Evolutionary conservation across 2,329 filamentous ascomycete genomes (phyloP), one percentile per base, ranked within the genome.

Genomic region (Pezicula radicicola): DNA sequence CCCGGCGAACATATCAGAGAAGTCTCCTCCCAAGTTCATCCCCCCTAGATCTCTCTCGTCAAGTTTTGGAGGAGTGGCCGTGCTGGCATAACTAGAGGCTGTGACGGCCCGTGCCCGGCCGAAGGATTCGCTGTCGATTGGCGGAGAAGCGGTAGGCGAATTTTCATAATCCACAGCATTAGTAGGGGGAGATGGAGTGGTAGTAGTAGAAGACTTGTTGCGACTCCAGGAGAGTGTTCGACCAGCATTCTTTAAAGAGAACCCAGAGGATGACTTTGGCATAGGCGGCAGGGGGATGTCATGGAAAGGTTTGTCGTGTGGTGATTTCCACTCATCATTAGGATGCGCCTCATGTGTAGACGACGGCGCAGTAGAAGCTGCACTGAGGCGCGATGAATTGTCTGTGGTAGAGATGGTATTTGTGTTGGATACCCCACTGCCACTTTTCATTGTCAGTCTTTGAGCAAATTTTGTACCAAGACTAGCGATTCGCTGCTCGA

Each of bases 351-450:
- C 45, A 51, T 66, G 63, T 40, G 61, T 66, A 6, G 65, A 68
- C 15, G 66, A 68, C 27, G 66, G 63, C 15, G 66, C 60, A 19
- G 66, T 68, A 33, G 66, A 68, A 37, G 63, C 60, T 40, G 64
- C 65, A 54, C 66, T 68, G 42, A 67, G 48, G 42, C 66, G 59
- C 12, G 66, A 68, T 1, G 66, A 68, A 55, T 68, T 66, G 45
- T 67, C 66, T 41, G 65, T 62, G 3, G 64, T 66, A 19, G 66
- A 68, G 45, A 61, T 56, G 35, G 64, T 66, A 55, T 66, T 67
- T 35, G 63, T 64, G 50, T 68, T 66, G 3, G 66, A 68, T 40
- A 61, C 61, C 53, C 64, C 65, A 63, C 66, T 68, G 50, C 63
- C 63, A 60, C 66, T 68, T 61, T 51, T 58, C 19, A 52, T 42